Evolutionary conservation across 2,329 filamentous ascomycete species (phyloP).

Genomic region (Geosmithia morbida): DNA sequence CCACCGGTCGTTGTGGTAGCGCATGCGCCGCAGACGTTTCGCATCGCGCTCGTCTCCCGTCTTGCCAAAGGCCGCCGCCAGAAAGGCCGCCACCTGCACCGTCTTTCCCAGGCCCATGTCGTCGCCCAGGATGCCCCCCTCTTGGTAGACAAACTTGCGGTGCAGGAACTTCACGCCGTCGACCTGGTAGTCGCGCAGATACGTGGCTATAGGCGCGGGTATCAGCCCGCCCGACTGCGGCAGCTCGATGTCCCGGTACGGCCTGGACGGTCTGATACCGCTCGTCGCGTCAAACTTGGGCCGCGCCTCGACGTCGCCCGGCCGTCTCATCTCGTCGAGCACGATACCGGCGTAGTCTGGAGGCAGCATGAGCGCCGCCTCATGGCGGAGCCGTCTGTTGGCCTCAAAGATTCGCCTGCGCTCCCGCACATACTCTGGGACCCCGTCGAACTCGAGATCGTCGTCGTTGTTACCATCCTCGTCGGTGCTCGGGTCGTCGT

Average conservation of each 20-base stretch:
- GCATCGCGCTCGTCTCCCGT: slow-evolving; percentile 74
- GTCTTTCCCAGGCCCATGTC: slow-evolving; percentile 98
- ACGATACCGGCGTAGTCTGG: slow-evolving; percentile 63
- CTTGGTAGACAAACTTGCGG: slow-evolving; percentile 78
- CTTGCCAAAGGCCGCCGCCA: slow-evolving; percentile 88
- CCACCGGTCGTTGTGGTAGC: slow-evolving; percentile 50
- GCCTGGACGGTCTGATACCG: slow-evolving; percentile 48
- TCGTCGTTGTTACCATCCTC: slow-evolving; percentile 22
- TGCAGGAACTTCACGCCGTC: slow-evolving; percentile 77
- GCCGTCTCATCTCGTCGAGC: slow-evolving; percentile 36
- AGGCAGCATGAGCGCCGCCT: slow-evolving; percentile 59
- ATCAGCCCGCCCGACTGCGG: slow-evolving; percentile 66
- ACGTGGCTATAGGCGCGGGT: slow-evolving; percentile 80
- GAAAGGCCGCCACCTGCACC: slow-evolving; percentile 85
- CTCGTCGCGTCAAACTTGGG: slow-evolving; percentile 47
- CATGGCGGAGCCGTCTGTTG: slow-evolving; percentile 40
- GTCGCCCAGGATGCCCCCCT: slow-evolving; percentile 80
- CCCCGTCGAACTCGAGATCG: slow-evolving; percentile 34
- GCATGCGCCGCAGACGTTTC: slow-evolving; percentile 79
- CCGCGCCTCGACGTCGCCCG: slow-evolving; percentile 40
- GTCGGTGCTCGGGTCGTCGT: slow-evolving; percentile 3
- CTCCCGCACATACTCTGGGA: slow-evolving; percentile 60
- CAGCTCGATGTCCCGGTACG: slow-evolving; percentile 63
- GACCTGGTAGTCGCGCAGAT: slow-evolving; percentile 83
- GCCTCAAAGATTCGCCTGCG: slow-evolving; percentile 58